These are phyloP conservation scores for Bryum argenteum DNA, from an alignment of 225 moss, liverwort and hornwort genomes.

Conservation along the genomic window DNA sequence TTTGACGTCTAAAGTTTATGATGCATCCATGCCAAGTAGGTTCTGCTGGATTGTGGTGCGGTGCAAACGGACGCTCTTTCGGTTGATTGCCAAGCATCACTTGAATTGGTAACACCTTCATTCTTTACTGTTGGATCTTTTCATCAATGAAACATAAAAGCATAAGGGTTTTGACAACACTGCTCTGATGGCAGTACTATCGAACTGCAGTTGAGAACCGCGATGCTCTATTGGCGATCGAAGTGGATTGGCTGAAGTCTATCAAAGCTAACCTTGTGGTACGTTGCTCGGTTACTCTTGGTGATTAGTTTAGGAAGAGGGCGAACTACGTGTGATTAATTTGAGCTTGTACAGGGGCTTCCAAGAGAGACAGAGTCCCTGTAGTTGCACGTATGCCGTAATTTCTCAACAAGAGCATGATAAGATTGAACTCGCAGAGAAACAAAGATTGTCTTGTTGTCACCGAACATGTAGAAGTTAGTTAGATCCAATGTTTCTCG, in stretches of 20 bases:
- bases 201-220: slow-evolving; percentile 75
- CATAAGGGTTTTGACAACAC: background rate
- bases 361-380: background rate
- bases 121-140: background rate
- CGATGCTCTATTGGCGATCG: slow-evolving; percentile 50
- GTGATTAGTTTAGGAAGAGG: background rate
- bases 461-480: background rate
- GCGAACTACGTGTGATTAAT: background rate
- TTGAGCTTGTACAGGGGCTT: background rate
- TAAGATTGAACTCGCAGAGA: background rate
- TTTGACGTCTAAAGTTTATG: background rate
- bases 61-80: slow-evolving; percentile 86
- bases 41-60: slow-evolving; percentile 75
- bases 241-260: slow-evolving; percentile 73
- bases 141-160: background rate
- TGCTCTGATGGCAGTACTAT: slow-evolving; percentile 42
- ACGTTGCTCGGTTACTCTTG: slow-evolving; percentile 19
- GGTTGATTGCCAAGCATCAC: slow-evolving; percentile 73
- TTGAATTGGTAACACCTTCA: slow-evolving; percentile 56
- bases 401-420: background rate
- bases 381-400: background rate
- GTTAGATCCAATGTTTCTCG: background rate
- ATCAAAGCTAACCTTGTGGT: slow-evolving; percentile 80
- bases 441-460: background rate
- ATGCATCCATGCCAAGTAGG: slow-evolving; percentile 35